A percentile compares a stretch with the other conserved stretches of the same genome.
phyloP scores from a whole-genome alignment of 148 eudicot genomes.

The Chenopodium formosanum region DNA sequence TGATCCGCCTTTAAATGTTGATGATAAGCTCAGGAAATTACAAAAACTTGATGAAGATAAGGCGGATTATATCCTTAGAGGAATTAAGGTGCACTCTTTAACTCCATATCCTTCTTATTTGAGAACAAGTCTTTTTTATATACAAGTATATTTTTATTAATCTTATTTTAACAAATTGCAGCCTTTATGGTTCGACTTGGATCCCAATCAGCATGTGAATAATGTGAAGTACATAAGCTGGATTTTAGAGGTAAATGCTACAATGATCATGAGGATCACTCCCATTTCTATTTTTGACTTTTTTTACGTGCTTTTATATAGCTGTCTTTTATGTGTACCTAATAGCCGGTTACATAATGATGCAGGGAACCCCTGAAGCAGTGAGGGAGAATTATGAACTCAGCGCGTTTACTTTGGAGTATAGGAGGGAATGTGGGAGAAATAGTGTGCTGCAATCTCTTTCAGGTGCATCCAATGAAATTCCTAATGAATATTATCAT shows the following conservation, averaged over 20 bases:
- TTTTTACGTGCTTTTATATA: too few relatives aligned
- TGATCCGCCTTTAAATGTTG: slow-evolving; percentile 18
- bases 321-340: too few relatives aligned
- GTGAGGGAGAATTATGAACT: slow-evolving; percentile 56
- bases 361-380: slow-evolving; percentile 52
- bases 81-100: slow-evolving; percentile 27
- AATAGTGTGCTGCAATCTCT: slow-evolving; percentile 61
- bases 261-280: too few relatives aligned
- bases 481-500: slow-evolving; percentile 29
- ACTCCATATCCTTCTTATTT: background rate
- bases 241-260: slow-evolving; percentile 73
- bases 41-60: slow-evolving; percentile 52
- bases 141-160: too few relatives aligned
- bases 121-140: too few relatives aligned
- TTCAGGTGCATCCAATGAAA: slow-evolving; percentile 39
- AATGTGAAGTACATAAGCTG: slow-evolving; percentile 68
- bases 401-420: slow-evolving; percentile 47
- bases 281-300: too few relatives aligned
- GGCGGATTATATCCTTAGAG: slow-evolving; percentile 20
- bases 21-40: slow-evolving; percentile 33
- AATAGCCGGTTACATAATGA: background rate
- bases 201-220: slow-evolving; percentile 81
- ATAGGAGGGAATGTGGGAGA: slow-evolving; percentile 67
- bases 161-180: slow-evolving; percentile 23
- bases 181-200: slow-evolving; percentile 82